Base-by-base conservation (phyloP, 2,329 filamentous ascomycete genomes). In the Botrytis porri region DNA sequence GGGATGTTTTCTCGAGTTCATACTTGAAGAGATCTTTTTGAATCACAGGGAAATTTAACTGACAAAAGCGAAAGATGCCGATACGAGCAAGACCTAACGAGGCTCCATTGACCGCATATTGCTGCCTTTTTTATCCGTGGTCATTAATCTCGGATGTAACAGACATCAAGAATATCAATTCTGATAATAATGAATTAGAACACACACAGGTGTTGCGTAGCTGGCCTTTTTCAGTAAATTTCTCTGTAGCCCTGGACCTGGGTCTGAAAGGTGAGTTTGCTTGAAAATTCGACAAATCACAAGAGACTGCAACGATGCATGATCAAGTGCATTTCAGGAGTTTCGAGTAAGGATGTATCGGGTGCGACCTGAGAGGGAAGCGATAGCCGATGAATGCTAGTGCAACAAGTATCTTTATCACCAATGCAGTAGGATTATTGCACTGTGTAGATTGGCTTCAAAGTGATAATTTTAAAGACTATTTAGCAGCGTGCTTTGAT, bases 301-400 rank as follows among this genome's bases (percentile, higher is more conserved):
- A 54, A 54, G 14, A 54, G 51, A 9, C 51, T 29, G 8, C 5
- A 54, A 18, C 25, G 4, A 51, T n/a, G 25, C 12, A n/a, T 51
- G 48, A 51, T 51, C 10, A 3, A 51, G 1, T 25, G 2, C n/a
- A 0, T 1, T n/a, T 14, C 5, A 12, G 25, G 45, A 0, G 14
- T 14, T n/a, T n/a, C 7, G 1, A 51, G 48, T n/a, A n/a, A 51
- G 48, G 14, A 51, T 0, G 14, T n/a, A 51, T 51, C 48, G 12
- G 25, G 4, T n/a, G 25, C 48, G 12, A 14, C 25, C 25, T 25
- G 5, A n/a, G 25, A 51, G 48, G 4, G 12, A 7, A n/a, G 29
- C 20, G 2, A 6, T 25, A 12, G 5, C 18, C 41, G 18, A 12
- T 48, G 4, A 35, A 6, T 4, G 39, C 7, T 20, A 25, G 3